Evolutionary conservation across 2,329 filamentous ascomycete species (phyloP), one percentile per base, ranked within the genome.

Genomic region (Botrytis elliptica): DNA sequence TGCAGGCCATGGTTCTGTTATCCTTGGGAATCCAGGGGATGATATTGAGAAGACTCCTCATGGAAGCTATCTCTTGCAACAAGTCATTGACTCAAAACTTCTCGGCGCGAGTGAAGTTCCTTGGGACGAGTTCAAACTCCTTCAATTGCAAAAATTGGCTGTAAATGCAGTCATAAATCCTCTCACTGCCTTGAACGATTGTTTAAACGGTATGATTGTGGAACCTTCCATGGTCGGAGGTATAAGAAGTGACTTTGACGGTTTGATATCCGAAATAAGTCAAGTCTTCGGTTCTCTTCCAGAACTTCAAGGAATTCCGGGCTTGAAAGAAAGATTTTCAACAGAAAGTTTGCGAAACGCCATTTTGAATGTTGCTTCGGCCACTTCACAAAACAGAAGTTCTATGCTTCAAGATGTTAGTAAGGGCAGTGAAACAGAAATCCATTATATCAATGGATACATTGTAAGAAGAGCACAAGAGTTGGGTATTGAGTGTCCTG

Each of bases 101-200:
- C 82, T 90, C 3, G 80, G 82, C 20, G 85, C 83, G 0, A 82
- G 78, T 14, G 74, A 78, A 36, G 83, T 87, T 7, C 75, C 83
- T 2, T 79, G 82, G 18, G 75, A 82, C 3, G 84, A 88, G 64
- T 81, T 90, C 25, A 87, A 86, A 85, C 76, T 85, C 16, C 79
- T 86, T n/a, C 95, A 97, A 83, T 87, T 98, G 4, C 93, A 97
- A 79, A 98, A 97, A 81, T 85, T 98, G 1, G 92, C 92, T 1
- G 85, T 95, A 70, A 97, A 97, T 80, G 86, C 89, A 52, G 85
- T 95, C 46, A 89, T 98, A 78, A 97, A 97, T 80, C 93, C 95
- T 0, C 83, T 98, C n/a, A 96, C 93, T 0, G 92, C 91, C 0
- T 83, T 98, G 16, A 85, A 96, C 72, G 87, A 92, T 71, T 91